phyloP scores from a whole-genome alignment of 2,329 filamentous ascomycete species.

The Berkeleyomyces basicola region DNA sequence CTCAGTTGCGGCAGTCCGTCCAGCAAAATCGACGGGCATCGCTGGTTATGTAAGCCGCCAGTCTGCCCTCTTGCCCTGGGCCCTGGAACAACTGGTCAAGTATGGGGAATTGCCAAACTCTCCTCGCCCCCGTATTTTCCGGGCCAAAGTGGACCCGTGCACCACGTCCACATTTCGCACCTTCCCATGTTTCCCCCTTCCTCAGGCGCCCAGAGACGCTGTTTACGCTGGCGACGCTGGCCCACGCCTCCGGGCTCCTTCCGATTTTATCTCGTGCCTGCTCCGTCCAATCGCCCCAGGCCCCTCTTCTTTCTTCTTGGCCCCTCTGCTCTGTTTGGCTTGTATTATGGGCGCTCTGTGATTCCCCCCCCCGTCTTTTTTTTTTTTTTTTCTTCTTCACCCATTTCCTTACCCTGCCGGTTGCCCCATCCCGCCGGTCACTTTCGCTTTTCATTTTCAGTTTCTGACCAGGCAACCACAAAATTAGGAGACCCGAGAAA shows the following conservation, averaged over 20 bases:
- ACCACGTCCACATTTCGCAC: not conserved
- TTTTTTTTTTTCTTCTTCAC: not conserved
- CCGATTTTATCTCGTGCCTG: conserved; percentile 5
- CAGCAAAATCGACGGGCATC: too few species aligned
- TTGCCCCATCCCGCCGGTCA: not conserved
- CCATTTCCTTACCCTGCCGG: too few species aligned
- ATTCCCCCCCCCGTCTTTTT: not conserved
- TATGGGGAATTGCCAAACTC: not conserved
- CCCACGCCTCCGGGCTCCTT: conserved; percentile 1
- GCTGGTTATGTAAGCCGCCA: too few species aligned
- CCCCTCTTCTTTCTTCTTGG: not conserved
- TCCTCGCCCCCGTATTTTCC: conserved; percentile 1
- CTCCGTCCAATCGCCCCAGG: conserved; percentile 1
- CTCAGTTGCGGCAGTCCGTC: too few species aligned
- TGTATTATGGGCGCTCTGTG: too few species aligned
- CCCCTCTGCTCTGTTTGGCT: not conserved
- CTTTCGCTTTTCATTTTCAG: not conserved
- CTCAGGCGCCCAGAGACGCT: not conserved
- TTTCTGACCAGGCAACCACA: not conserved
- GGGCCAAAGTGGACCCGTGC: conserved; percentile 5
- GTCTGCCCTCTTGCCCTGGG: not conserved
- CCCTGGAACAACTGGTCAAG: not conserved
- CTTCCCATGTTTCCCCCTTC: not conserved
- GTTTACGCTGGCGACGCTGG: not conserved
- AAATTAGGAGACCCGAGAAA: not conserved